Evolutionary conservation across 225 moss, liverwort and hornwort species (phyloP).

Genomic region (Sphagnum tenellum): DNA sequence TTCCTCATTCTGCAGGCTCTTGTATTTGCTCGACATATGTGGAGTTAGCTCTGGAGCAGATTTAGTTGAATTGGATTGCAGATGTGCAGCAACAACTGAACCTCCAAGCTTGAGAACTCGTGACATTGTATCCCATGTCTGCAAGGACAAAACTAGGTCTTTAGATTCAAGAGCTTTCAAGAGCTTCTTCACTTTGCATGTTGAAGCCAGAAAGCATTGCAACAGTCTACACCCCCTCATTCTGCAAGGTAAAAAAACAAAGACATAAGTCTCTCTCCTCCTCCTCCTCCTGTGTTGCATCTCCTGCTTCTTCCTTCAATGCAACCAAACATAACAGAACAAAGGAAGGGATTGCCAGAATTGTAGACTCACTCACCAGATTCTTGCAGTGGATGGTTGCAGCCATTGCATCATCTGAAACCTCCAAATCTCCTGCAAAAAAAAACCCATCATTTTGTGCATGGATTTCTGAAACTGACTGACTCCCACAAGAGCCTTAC

Average conservation of each 20-base stretch:
- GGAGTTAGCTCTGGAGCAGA: conserved; percentile 10
- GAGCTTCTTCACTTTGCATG: background rate
- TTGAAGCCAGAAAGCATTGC: background rate
- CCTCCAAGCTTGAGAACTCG: conserved; percentile 30
- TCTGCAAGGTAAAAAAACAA: too few relatives aligned
- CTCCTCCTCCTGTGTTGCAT: background rate
- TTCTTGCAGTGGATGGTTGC: conserved; percentile 34
- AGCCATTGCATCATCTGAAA: conserved; percentile 25
- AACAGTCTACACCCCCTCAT: background rate
- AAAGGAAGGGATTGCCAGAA: conserved; percentile 3
- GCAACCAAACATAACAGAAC: too few relatives aligned
- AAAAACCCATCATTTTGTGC: too few relatives aligned
- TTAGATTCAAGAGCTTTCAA: background rate
- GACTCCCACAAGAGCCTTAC: too few relatives aligned
- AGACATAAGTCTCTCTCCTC: background rate
- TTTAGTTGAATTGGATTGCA: conserved; percentile 11
- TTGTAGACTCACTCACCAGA: conserved; percentile 10
- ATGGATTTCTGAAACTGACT: too few relatives aligned
- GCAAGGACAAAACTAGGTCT: conserved; percentile 13
- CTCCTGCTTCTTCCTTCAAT: background rate
- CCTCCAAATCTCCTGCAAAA: conserved; percentile 14
- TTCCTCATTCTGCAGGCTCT: conserved; percentile 4
- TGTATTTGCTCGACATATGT: conserved; percentile 7
- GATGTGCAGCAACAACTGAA: conserved; percentile 17
- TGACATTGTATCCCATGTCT: conserved; percentile 34